These are phyloP conservation scores for Hondaea fermentalgiana DNA, from an alignment of 108 stramenopile genomes.

Conservation along the genomic window DNA sequence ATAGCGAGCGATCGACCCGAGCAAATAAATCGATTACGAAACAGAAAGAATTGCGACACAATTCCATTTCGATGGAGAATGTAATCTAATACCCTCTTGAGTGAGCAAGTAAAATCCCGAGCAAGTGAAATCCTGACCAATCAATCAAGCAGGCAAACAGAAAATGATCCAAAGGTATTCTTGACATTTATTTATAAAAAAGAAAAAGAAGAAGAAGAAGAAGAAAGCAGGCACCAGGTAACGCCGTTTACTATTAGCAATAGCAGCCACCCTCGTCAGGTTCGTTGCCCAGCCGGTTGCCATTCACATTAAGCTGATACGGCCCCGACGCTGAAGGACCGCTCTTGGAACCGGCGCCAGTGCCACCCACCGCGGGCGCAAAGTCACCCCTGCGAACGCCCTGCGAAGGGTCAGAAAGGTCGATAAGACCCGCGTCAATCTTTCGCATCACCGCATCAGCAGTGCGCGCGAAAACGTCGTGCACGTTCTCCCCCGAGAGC, in stretches of 20 bases:
- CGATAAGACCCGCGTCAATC: neutral
- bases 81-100: too few species aligned
- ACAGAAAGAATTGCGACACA: too few species aligned
- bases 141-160: too few species aligned
- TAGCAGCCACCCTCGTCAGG: neutral
- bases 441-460: neutral
- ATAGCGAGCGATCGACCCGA: too few species aligned
- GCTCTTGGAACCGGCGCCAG: neutral
- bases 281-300: neutral
- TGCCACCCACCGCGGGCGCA: neutral
- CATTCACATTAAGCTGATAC: neutral
- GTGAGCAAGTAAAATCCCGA: too few species aligned
- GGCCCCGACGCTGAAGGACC: neutral
- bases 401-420: neutral
- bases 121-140: too few species aligned
- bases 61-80: too few species aligned
- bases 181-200: too few species aligned
- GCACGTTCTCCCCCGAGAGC: neutral
- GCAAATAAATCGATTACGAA: too few species aligned
- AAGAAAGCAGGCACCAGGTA: too few species aligned
- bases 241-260: neutral
- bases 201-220: too few species aligned
- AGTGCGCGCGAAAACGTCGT: neutral
- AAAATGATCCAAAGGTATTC: too few species aligned
- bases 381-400: slow-evolving; percentile 9